These are phyloP conservation scores for Suillus subluteus DNA, from an alignment of 768 basidiomycete species.

Conservation along the genomic window DNA sequence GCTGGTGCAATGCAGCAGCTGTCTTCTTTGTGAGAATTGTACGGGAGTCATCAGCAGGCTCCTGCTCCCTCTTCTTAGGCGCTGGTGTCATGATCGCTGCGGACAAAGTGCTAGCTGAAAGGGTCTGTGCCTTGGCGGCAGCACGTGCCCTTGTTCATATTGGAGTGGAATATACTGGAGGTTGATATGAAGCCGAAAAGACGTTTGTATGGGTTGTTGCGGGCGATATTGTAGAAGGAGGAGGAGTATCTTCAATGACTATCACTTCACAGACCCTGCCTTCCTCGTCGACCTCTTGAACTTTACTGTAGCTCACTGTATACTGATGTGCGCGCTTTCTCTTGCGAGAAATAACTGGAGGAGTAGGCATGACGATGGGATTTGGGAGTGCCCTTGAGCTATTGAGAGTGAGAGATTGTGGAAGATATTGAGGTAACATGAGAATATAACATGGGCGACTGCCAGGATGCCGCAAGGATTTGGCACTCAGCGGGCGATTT, in stretches of 20 bases:
- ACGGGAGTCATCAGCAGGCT: constrained; percentile 74
- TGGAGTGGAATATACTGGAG: constrained; percentile 72
- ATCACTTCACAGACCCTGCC: constrained; percentile 85
- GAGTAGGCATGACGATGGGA: constrained; percentile 72
- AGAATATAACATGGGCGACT: too few relatives aligned
- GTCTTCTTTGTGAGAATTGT: constrained; percentile 68
- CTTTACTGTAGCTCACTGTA: constrained; percentile 86
- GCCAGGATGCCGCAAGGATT: too few relatives aligned
- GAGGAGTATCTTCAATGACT: constrained; percentile 91
- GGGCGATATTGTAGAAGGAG: constrained; percentile 73
- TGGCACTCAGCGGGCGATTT: too few relatives aligned
- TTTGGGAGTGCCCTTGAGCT: constrained; percentile 35
- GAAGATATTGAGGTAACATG: constrained; percentile 70
- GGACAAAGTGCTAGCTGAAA: constrained; percentile 67
- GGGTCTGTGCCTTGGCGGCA: constrained; percentile 81
- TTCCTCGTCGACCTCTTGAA: constrained; percentile 81
- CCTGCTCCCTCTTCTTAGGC: constrained; percentile 84
- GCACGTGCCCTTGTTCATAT: constrained; percentile 85
- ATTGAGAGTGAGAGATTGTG: constrained; percentile 55
- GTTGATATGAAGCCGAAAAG: constrained; percentile 81
- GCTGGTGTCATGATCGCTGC: constrained; percentile 68
- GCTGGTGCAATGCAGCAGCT: constrained; percentile 50
- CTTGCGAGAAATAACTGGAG: constrained; percentile 75
- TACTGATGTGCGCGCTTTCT: constrained; percentile 82
- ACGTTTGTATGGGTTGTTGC: constrained; percentile 70